Evolutionary conservation across 2,329 filamentous ascomycete species (phyloP).

Genomic region (Exophiala phaeomuriformis): DNA sequence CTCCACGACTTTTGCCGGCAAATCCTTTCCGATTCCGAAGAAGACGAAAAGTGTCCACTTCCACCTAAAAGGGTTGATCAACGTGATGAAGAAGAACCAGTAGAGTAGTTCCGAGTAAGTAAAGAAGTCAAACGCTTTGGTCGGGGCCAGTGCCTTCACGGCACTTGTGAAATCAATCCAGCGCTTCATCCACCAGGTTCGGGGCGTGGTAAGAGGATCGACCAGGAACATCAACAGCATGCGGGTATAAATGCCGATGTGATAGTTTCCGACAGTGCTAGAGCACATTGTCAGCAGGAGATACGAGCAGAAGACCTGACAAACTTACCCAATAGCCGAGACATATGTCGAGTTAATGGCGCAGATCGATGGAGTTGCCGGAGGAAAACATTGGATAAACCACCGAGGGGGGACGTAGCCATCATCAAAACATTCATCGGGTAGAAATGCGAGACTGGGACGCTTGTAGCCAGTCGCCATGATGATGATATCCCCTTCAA

Average conservation of each 20-base stretch:
- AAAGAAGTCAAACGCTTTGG: constrained; percentile 78
- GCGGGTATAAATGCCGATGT: constrained; percentile 82
- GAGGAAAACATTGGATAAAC: constrained; percentile 83
- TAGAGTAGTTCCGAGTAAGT: constrained; percentile 78
- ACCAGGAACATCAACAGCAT: constrained; percentile 80
- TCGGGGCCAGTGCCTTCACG: constrained; percentile 63
- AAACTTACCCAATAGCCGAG: constrained; percentile 57
- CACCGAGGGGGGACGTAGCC: constrained; percentile 75
- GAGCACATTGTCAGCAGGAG: constrained; percentile 1
- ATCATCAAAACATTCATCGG: constrained; percentile 62
- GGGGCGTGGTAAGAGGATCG: constrained; percentile 67
- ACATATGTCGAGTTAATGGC: constrained; percentile 80
- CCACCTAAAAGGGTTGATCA: constrained; percentile 79
- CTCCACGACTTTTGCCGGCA: constrained; percentile 61
- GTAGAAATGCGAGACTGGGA: constrained; percentile 66
- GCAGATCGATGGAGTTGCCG: constrained; percentile 63
- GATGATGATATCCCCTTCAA: constrained; percentile 69
- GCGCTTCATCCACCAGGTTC: constrained; percentile 66
- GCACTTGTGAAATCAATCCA: constrained; percentile 80
- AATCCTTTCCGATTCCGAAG: constrained; percentile 59
- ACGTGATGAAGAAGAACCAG: constrained; percentile 75
- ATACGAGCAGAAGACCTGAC: too few species aligned
- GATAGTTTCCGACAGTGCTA: constrained; percentile 70
- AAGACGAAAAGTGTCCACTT: constrained; percentile 84
- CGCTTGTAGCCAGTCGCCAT: constrained; percentile 78